A percentile compares a stretch with the other conserved stretches of the same genome.
Evolutionary conservation across 2,329 filamentous ascomycete species (phyloP).

Genomic region (Exutisphaerella laricina): DNA sequence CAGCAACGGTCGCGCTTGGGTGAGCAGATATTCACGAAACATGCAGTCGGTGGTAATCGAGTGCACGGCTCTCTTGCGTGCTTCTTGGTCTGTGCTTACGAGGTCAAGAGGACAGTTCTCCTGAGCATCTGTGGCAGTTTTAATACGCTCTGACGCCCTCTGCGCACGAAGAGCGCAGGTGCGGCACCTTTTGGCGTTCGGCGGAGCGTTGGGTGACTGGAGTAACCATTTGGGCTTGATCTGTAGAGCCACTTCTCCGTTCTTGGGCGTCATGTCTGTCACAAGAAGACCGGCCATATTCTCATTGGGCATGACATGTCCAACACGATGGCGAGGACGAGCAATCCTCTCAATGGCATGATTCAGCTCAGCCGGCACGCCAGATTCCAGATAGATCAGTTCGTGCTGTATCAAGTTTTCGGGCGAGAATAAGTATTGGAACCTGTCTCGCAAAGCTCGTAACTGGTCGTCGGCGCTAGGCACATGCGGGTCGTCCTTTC

Average conservation of each 20-base stretch:
- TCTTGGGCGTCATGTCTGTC: conserved; percentile 32
- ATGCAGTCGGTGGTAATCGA: conserved; percentile 22
- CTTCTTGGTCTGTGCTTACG: conserved; percentile 27
- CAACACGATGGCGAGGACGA: conserved; percentile 23
- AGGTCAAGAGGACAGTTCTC: conserved; percentile 39
- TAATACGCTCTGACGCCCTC: conserved; percentile 22
- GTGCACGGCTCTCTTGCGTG: conserved; percentile 22
- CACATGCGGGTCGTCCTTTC: conserved; percentile 31
- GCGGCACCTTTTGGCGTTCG: conserved; percentile 38
- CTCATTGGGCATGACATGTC: conserved; percentile 26
- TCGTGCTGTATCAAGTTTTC: conserved; percentile 30
- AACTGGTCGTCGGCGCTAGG: conserved; percentile 27
- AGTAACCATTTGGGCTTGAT: conserved; percentile 47
- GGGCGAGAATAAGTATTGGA: conserved; percentile 27
- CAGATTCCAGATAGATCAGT: conserved; percentile 23
- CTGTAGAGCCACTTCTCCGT: conserved; percentile 32
- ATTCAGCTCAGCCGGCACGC: conserved; percentile 23
- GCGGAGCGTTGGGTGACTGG: conserved; percentile 43
- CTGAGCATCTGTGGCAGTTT: conserved; percentile 31
- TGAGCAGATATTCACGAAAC: conserved; percentile 26
- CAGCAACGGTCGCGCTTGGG: conserved; percentile 35
- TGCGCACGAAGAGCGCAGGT: conserved; percentile 43
- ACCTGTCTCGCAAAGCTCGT: conserved; percentile 23
- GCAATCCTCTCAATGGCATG: conserved; percentile 15
- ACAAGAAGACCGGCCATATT: conserved; percentile 31